Base-by-base conservation (phyloP, 495 filamentous ascomycete genomes). In the Penicillium coprophilum region DNA sequence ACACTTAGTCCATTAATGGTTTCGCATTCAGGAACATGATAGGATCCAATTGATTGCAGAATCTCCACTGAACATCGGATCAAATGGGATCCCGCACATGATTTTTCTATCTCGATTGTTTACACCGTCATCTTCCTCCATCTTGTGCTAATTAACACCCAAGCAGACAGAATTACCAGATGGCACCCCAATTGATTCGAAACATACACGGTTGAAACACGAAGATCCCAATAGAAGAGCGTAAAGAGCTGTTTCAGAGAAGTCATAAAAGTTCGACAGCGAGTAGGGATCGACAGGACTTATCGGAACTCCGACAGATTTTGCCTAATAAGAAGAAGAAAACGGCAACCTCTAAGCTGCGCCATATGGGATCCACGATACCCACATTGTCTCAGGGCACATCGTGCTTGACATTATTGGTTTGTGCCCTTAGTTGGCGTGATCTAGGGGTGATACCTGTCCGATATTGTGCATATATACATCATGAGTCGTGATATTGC, bases 311-410 rank as follows among this genome's bases (percentile, higher is more conserved):
- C 15, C 20, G 32, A 39, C 32, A 28, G 31, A 7, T 15, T 27
- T 36, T 39, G 21, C 48, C 20, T 11, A 50, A 12, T 12, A 51
- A 2, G 2, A 40, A n/a, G 34, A 50, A 9, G 11, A 30, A 3
- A 46, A 6, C 6, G 12, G 6, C 23, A 19, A 23, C 34, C 49
- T 39, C 19, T 40, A 11, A 51, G 49, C 34, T 39, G 36, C 21
- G 32, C 20, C 23, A 19, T 24, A 27, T 21, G 31, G 24, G 19
- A 12, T 27, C 48, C 48, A 50, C 21, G 21, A 24, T 17, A 28
- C 31, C 50, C 50, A 52, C 50, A 30, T 27, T 52, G 50, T 52
- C 50, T 52, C 50, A 50, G 48, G 48, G 19, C n/a, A 30, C 36
- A 50, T 17, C 20, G 30, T n/a, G 21, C 15, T 51, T 30, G 49